These are phyloP conservation scores for Amaranthus hypochondriacus DNA, from an alignment of 148 eudicot species.

Conservation along the genomic window DNA sequence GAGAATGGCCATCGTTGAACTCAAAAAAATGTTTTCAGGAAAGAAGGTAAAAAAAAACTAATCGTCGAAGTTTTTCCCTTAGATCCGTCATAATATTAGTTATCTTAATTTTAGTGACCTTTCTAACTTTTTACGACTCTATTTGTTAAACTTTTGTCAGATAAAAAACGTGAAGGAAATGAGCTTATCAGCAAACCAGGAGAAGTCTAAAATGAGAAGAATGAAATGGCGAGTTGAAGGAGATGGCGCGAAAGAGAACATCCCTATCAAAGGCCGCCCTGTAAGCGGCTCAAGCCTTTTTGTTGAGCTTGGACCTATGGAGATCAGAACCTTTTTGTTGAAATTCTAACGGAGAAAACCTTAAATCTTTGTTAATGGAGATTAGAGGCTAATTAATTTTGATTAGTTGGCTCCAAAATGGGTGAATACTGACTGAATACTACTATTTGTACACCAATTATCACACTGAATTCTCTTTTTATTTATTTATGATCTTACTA, in stretches of 20 bases:
- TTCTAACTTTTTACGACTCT: background rate
- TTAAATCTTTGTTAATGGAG: no score
- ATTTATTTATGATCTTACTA: no score
- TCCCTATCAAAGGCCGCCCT: constrained; percentile 55
- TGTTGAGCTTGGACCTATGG: constrained; percentile 94
- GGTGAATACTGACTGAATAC: no score
- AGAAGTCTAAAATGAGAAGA: constrained; percentile 59
- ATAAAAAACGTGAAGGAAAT: constrained; percentile 59
- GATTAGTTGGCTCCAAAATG: no score
- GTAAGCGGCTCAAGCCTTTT: constrained; percentile 45
- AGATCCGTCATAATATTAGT: background rate
- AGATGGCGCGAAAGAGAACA: constrained; percentile 16
- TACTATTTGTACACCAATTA: no score
- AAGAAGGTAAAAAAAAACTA: constrained; percentile 38
- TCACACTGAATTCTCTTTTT: no score
- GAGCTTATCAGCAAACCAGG: constrained; percentile 89
- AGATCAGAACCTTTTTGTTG: constrained; percentile 73
- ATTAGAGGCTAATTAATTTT: no score
- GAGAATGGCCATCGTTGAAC: constrained; percentile 56
- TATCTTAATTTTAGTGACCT: no score
- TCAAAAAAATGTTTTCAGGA: constrained; percentile 63
- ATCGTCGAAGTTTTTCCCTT: background rate
- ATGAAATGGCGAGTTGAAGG: constrained; percentile 66
- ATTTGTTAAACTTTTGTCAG: constrained; percentile 27
- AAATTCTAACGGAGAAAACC: constrained; percentile 24